A percentile compares a stretch with the other conserved stretches of the same genome.
Evolutionary conservation across 2,329 filamentous ascomycete genomes (phyloP).

Genomic region (Mycogone perniciosa): DNA sequence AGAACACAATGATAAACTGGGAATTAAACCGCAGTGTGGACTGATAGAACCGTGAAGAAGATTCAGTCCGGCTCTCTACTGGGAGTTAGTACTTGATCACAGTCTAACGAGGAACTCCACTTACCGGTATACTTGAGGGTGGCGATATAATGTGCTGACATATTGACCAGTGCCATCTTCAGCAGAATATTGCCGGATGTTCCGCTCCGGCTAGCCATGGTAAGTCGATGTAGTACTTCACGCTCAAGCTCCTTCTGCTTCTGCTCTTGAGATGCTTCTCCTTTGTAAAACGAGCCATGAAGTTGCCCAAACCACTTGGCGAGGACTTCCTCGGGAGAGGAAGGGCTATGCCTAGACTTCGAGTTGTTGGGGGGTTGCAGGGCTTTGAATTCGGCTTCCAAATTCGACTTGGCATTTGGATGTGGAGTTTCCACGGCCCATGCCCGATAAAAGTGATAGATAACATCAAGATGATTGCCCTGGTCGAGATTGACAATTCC

Average conservation of each 20-base stretch:
- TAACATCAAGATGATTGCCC: slow-evolving; percentile 71
- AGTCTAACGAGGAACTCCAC: slow-evolving; percentile 11
- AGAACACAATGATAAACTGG: slow-evolving; percentile 65
- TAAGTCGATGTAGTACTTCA: slow-evolving; percentile 74
- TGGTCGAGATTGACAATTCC: slow-evolving; percentile 77
- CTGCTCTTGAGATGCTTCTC: slow-evolving; percentile 54
- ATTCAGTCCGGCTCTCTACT: slow-evolving; percentile 40
- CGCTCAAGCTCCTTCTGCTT: slow-evolving; percentile 76
- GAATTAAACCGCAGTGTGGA: slow-evolving; percentile 74
- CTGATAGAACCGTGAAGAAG: slow-evolving; percentile 44
- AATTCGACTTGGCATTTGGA: slow-evolving; percentile 65
- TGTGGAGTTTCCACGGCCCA: slow-evolving; percentile 69
- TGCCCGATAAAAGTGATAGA: slow-evolving; percentile 86
- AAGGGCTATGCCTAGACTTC: slow-evolving; percentile 30
- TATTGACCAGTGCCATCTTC: slow-evolving; percentile 79
- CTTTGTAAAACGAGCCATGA: slow-evolving; percentile 78
- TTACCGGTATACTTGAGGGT: slow-evolving; percentile 27
- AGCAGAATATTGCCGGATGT: slow-evolving; percentile 59
- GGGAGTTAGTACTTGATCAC: slow-evolving; percentile 1
- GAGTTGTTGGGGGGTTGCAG: slow-evolving; percentile 35
- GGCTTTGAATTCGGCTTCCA: slow-evolving; percentile 68
- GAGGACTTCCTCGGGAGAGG: slow-evolving; percentile 57
- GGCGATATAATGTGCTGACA: slow-evolving; percentile 74
- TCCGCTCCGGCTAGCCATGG: slow-evolving; percentile 64
- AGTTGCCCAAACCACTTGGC: slow-evolving; percentile 78